phyloP scores from a whole-genome alignment of 495 filamentous ascomycete genomes.

The Penicillium tannophilum region DNA sequence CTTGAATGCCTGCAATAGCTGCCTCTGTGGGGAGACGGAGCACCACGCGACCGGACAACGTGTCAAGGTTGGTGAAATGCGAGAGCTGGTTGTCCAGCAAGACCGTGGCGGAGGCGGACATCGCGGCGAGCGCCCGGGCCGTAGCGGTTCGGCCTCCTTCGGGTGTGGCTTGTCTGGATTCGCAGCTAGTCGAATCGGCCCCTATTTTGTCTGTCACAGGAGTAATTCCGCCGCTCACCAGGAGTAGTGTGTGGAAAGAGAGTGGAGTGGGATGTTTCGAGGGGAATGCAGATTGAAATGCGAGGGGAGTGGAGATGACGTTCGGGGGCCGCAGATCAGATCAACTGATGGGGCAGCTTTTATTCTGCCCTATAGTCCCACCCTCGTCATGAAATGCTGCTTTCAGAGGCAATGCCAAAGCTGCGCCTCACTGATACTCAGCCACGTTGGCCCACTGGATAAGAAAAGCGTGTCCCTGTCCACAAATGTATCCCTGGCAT shows the following conservation, averaged over 20 bases:
- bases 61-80: conserved; percentile 89
- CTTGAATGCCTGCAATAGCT: conserved; percentile 74
- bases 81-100: conserved; percentile 70
- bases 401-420: neutral
- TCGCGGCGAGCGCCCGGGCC: conserved; percentile 43
- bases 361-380: conserved; percentile 1
- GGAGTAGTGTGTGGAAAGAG: neutral
- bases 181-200: neutral
- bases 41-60: conserved; percentile 69
- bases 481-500: conserved; percentile 2
- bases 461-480: neutral
- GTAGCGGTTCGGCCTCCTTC: conserved; percentile 7
- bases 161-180: neutral
- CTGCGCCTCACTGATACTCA: conserved; percentile 2
- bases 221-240: neutral
- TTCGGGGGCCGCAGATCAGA: neutral
- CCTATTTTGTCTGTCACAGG: neutral
- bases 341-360: neutral
- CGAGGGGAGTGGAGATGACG: neutral
- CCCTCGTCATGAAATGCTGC: neutral
- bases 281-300: neutral
- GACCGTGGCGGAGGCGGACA: conserved; percentile 69
- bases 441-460: neutral
- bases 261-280: neutral
- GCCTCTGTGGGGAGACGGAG: conserved; percentile 64